Evolutionary conservation across 768 basidiomycete genomes (phyloP), one percentile per base, ranked within the genome.

Genomic region (Boletus pseudopeckii): DNA sequence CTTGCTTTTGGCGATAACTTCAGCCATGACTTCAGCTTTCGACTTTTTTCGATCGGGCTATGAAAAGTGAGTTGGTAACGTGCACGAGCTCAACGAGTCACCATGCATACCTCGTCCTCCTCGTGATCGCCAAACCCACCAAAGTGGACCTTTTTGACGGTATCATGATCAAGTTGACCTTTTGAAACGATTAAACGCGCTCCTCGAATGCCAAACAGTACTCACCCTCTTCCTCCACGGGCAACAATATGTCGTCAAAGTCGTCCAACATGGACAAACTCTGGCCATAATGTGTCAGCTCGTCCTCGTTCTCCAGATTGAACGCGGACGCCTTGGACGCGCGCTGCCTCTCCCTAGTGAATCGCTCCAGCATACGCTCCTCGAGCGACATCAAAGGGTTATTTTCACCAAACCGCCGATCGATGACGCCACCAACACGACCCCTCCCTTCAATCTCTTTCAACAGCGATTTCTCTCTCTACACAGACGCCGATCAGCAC

Each of bases 1-100:
- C 72, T 99, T 99, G 72, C 92, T 95, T 73, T 98, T 99, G 1
- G 92, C 90, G 42, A 99, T 92, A 33, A 99, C 90, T 69, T 99
- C 97, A 0, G 90, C 83, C 97, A 99, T 98, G 56, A 98, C 91
- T 65, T 99, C 95, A 2, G 90, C 87, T 71, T 96, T 97, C 5
- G 86, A 83, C 73, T 91, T 96, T 72, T 96, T 97, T 54, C 85
- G 77, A 43, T 82, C 81, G 8, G 88, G 88, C 90, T 94, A 63
- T 45, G 39, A 43, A 54, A 14, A 48, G 44, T 48, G 52, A 36
- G 51, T 33, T 34, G 45, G n/a, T 10, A 33, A 43, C 37, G 20
- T 30, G 33, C n/a, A 45, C 38, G 3, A 45, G 17, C 1, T 5
- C 1, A 18, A 43, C 39, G 14, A 50, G n/a, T 40, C 45, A 32